Conservation (phyloP, 495 filamentous ascomycete species). For the Trichoderma erinaceum region DNA sequence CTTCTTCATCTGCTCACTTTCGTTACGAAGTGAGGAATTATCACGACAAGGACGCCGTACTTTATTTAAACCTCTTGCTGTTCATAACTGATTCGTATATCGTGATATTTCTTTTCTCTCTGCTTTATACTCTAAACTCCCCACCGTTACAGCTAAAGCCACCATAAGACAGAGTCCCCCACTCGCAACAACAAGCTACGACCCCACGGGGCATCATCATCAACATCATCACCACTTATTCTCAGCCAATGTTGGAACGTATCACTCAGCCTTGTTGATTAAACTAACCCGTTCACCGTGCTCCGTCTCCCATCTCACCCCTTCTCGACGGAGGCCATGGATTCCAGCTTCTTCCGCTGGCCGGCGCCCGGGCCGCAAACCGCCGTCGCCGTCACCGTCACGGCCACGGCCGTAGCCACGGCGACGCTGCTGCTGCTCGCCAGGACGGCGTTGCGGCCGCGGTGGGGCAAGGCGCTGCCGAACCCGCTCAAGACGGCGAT, state of each 20-base stretch:
- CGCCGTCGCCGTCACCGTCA: conserved; percentile 25
- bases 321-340: not conserved
- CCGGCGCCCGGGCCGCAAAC: conserved; percentile 1
- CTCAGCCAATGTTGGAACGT: not conserved
- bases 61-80: too few species aligned
- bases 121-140: too few species aligned
- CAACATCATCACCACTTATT: too few species aligned
- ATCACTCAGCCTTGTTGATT: not conserved
- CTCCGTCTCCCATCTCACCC: not conserved
- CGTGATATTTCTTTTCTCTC: too few species aligned
- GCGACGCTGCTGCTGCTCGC: conserved; percentile 27
- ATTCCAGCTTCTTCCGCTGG: conserved; percentile 5
- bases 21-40: too few species aligned
- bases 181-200: too few species aligned
- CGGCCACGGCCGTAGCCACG: conserved; percentile 29
- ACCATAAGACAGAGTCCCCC: too few species aligned
- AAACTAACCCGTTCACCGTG: not conserved
- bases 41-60: too few species aligned
- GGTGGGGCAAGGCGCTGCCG: conserved; percentile 28
- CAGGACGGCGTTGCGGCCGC: conserved; percentile 30
- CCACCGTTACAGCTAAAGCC: too few species aligned
- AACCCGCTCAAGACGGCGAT: conserved; percentile 33
- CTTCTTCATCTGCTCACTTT: too few species aligned
- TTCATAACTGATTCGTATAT: too few species aligned
- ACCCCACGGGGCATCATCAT: too few species aligned